Base-by-base conservation (phyloP, 2,329 filamentous ascomycete species). In the Rugonectria rugulosa region DNA sequence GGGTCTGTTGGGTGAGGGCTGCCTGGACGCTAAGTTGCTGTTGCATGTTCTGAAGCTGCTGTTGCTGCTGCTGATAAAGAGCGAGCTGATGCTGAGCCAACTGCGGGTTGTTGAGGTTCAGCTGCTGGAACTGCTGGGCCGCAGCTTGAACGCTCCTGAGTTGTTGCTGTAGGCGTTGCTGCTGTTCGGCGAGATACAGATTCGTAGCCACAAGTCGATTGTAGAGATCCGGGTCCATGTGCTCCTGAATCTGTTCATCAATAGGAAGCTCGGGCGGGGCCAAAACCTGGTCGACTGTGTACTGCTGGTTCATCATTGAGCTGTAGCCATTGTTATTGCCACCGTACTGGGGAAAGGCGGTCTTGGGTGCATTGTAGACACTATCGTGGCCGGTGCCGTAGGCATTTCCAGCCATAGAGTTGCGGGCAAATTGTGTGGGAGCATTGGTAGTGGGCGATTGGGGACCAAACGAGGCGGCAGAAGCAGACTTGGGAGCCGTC, bases 141-240 rank as follows among this genome's bases (percentile, higher is more conserved):
- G 90, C 90, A 47, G 88, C 87, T 68, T 94, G 95, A 20, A 97
- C 87, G 62, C 80, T 90, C 65, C 92, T 85, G 63, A 98, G 83
- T 77, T 98, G 92, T 77, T 97, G 93, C 77, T 98, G 93, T 47
- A 98, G 86, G 62, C 91, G 89, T 77, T 97, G 92, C 77, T 98
- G 94, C 76, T 97, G 93, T 71, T 97, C 92, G 34, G 92, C 92
- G 45, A 99, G 83, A 70, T 96, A 96, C 72, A 95, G 79, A 73
- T 97, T 97, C 68, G 92, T 96, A 53, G 92, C 90, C 69, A 97
- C 85, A 61, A 98, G 81, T 75, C 97, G 92, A 48, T 92, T 91
- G 64, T 97, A 95, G 48, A 96, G 75, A 58, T 86, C 88, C 47
- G 93, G 92, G 68, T 98, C 95, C 78, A 96, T 90, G 65, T 88